These are phyloP conservation scores for Andrographis paniculata DNA, from an alignment of 305 asterid species.

Conservation along the genomic window DNA sequence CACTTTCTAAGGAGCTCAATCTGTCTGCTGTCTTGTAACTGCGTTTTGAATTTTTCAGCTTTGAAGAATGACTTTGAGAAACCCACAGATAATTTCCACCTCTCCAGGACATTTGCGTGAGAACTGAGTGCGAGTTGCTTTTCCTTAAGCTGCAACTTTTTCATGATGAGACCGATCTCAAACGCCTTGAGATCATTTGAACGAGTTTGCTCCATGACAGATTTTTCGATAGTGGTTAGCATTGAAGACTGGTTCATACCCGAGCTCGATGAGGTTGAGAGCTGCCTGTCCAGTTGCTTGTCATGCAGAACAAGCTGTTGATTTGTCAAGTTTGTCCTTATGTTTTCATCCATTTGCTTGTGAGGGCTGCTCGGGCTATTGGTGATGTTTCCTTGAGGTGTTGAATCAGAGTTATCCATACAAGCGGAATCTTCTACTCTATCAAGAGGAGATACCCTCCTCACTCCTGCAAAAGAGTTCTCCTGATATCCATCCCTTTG, in stretches of 20 bases:
- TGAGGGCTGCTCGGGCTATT: constrained; percentile 12
- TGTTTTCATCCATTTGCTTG: constrained; percentile 28
- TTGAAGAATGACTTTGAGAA: constrained; percentile 67
- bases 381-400: constrained; percentile 13
- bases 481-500: constrained; percentile 12
- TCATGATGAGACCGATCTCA: constrained; percentile 64
- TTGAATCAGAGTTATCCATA: constrained; percentile 20
- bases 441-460: constrained; percentile 17
- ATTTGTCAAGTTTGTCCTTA: constrained; percentile 21
- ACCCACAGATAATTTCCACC: constrained; percentile 72
- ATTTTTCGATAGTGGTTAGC: constrained; percentile 48
- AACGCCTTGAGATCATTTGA: constrained; percentile 68
- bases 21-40: constrained; percentile 59
- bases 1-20: constrained; percentile 65
- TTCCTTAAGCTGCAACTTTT: constrained; percentile 66
- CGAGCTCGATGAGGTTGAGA: constrained; percentile 23
- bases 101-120: constrained; percentile 57
- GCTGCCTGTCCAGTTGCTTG: constrained; percentile 28
- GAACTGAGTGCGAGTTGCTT: constrained; percentile 47
- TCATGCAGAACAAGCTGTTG: constrained; percentile 49
- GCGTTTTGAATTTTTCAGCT: constrained; percentile 69
- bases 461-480: constrained; percentile 18
- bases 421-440: constrained; percentile 21
- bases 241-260: constrained; percentile 21
- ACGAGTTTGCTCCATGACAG: constrained; percentile 75